phyloP scores from a whole-genome alignment of 306 rosid genomes.

The Macrotyloma uniflorum region DNA sequence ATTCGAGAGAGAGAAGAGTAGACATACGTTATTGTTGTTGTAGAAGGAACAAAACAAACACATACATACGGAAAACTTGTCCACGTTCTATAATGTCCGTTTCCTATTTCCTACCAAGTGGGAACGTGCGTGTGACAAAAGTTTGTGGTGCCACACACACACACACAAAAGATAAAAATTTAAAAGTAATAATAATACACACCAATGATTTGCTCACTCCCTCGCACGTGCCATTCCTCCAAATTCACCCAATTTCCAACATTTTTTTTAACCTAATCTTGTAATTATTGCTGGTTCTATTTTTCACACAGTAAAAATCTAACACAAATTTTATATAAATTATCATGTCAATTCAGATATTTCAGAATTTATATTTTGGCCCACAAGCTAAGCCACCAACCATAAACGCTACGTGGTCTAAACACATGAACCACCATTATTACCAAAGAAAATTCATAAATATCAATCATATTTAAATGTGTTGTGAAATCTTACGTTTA shows the following conservation, averaged over 20 bases:
- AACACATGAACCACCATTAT: no score
- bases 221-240: neutral
- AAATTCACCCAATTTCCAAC: neutral
- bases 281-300: no score
- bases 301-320: no score
- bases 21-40: constrained; percentile 41
- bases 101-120: constrained; percentile 48
- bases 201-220: constrained; percentile 1
- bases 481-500: no score
- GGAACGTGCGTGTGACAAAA: constrained; percentile 38
- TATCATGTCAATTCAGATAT: no score
- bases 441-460: no score
- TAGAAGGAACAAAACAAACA: neutral
- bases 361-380: no score
- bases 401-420: no score
- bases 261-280: neutral
- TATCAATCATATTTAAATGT: no score
- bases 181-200: no score
- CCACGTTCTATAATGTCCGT: constrained; percentile 11
- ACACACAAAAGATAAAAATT: neutral
- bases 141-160: neutral
- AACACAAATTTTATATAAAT: no score
- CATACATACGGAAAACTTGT: constrained; percentile 37
- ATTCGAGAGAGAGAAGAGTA: neutral
- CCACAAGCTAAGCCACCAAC: no score